Conservation (phyloP, 441 rosid genomes). For the Bocquillonia castaneifolia region DNA sequence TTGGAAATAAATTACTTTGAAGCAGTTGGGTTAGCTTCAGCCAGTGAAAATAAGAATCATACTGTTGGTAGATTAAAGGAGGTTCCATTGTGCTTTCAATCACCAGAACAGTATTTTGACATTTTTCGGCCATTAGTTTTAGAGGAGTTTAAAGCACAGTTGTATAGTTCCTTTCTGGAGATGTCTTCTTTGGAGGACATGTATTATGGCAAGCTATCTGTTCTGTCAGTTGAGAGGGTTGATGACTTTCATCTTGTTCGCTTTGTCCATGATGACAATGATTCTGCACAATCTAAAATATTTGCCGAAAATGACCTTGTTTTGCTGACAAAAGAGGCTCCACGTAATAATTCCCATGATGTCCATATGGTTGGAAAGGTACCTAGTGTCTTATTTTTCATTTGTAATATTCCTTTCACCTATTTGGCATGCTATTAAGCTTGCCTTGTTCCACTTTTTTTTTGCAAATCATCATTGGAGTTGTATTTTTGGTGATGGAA, state of each 20-base stretch:
- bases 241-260: conserved; percentile 97
- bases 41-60: conserved; percentile 41
- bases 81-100: conserved; percentile 80
- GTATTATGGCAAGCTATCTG: conserved; percentile 72
- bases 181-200: conserved; percentile 84
- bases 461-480: background rate
- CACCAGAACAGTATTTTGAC: conserved; percentile 76
- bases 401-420: background rate
- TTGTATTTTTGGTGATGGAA: background rate
- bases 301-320: conserved; percentile 89
- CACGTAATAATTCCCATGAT: conserved; percentile 45
- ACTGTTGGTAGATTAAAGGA: conserved; percentile 54
- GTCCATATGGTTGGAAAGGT: conserved; percentile 95
- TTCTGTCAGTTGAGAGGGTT: conserved; percentile 90
- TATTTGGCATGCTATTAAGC: background rate
- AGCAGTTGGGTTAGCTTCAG: conserved; percentile 57
- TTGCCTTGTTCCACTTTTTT: background rate
- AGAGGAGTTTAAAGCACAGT: conserved; percentile 98
- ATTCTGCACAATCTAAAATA: conserved; percentile 54
- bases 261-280: conserved; percentile 75
- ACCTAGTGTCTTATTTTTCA: conserved; percentile 10
- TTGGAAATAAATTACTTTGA: conserved; percentile 84
- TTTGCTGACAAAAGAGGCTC: conserved; percentile 83
- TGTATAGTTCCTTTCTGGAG: conserved; percentile 72
- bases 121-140: conserved; percentile 88